Evolutionary conservation across 139 green algal species (phyloP).

Genomic region (Yamagishiella unicocca): DNA sequence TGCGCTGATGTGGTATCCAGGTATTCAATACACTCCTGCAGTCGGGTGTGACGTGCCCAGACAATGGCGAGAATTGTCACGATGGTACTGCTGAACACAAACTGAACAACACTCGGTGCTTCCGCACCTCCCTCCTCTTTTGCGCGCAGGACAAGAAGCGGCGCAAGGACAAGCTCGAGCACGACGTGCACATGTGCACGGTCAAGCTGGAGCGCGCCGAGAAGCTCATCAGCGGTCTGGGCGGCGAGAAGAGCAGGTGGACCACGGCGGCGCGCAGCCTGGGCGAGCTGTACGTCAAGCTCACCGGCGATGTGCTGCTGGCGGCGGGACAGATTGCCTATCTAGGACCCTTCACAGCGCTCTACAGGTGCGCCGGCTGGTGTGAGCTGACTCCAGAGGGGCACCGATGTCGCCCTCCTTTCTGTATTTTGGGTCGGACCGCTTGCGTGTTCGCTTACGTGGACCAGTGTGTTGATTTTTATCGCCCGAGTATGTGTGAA

Average conservation of each 20-base stretch:
- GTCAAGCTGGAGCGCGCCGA: constrained; percentile 82
- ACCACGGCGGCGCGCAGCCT: constrained; percentile 70
- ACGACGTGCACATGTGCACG: constrained; percentile 77
- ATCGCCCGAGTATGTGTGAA: too few relatives aligned
- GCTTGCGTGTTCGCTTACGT: too few relatives aligned
- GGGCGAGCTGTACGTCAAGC: constrained; percentile 73
- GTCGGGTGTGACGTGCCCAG: too few relatives aligned
- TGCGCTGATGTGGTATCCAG: too few relatives aligned
- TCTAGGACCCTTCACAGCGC: constrained; percentile 82
- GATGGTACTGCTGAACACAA: too few relatives aligned
- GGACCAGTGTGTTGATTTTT: too few relatives aligned
- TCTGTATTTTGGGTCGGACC: too few relatives aligned
- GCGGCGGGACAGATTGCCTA: constrained; percentile 82
- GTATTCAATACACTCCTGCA: too few relatives aligned
- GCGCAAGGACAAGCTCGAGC: constrained; percentile 79
- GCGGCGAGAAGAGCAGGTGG: constrained; percentile 83
- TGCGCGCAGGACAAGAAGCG: constrained; percentile 58
- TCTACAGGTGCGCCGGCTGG: constrained; percentile 70
- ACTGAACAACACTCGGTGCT: too few relatives aligned
- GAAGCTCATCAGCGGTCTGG: constrained; percentile 81
- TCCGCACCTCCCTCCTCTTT: neutral
- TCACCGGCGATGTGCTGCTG: constrained; percentile 87
- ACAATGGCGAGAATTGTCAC: too few relatives aligned
- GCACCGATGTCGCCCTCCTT: too few relatives aligned
- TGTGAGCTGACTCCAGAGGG: too few relatives aligned